Conservation (phyloP, 2,329 filamentous ascomycete species). For the Bipolaris bicolor region DNA sequence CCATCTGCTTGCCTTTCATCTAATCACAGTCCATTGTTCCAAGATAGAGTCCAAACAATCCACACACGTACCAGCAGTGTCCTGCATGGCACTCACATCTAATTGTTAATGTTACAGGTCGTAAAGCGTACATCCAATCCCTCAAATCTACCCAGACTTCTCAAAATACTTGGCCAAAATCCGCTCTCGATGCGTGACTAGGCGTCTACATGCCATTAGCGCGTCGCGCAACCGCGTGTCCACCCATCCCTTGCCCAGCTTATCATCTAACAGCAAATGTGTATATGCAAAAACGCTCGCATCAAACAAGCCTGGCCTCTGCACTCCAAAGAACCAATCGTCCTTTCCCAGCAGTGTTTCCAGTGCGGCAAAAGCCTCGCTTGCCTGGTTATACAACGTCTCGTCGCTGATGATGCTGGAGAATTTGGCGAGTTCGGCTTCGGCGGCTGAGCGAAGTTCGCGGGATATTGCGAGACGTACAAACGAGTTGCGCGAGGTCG, state of each 20-base stretch:
- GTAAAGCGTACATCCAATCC: background rate
- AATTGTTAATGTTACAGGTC: background rate
- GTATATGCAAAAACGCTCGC: constrained; percentile 90
- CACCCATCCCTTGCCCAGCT: constrained; percentile 63
- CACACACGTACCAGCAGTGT: background rate
- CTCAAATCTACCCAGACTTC: background rate
- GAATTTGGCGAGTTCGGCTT: constrained; percentile 72
- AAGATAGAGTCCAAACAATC: background rate
- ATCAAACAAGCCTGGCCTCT: constrained; percentile 76
- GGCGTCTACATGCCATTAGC: constrained; percentile 63
- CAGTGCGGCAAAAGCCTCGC: constrained; percentile 67
- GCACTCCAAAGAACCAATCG: constrained; percentile 65
- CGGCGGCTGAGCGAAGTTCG: constrained; percentile 75
- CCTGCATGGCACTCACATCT: background rate
- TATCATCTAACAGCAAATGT: constrained; percentile 73
- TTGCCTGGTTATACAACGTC: constrained; percentile 65
- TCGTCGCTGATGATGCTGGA: constrained; percentile 63
- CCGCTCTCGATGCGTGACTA: constrained; percentile 69
- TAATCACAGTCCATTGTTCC: background rate
- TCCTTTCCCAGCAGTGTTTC: constrained; percentile 63
- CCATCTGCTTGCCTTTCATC: background rate
- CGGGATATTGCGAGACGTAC: constrained; percentile 68
- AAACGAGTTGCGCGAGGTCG: constrained; percentile 64
- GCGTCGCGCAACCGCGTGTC: constrained; percentile 65
- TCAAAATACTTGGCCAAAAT: constrained; percentile 60